These are phyloP conservation scores for Clavispora santaluciae DNA, from an alignment of 805 yeast species.

Conservation along the genomic window DNA sequence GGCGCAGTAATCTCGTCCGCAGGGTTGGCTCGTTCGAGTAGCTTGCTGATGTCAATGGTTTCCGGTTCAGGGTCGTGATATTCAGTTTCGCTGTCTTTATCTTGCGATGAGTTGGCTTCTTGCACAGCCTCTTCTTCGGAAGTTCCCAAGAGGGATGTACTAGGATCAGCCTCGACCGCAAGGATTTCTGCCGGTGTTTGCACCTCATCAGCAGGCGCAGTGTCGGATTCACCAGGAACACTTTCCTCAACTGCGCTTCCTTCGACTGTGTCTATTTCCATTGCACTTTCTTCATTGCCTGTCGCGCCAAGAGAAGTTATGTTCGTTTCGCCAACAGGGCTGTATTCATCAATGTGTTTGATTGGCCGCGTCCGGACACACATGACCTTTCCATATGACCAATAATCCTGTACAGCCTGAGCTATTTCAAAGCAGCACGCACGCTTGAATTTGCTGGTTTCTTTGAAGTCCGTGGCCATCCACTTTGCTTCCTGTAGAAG, in stretches of 20 bases:
- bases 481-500: slow-evolving; percentile 75
- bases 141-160: background rate
- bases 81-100: background rate
- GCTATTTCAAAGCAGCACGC: slow-evolving; percentile 70
- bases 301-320: no score
- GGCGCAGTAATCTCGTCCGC: slow-evolving; percentile 24
- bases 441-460: slow-evolving; percentile 61
- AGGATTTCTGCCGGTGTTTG: background rate
- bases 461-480: slow-evolving; percentile 76
- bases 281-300: no score
- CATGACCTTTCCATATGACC: slow-evolving; percentile 65
- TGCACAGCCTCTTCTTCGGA: background rate
- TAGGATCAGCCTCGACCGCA: no score
- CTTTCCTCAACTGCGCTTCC: slow-evolving; percentile 1
- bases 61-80: slow-evolving; percentile 3
- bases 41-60: slow-evolving; percentile 35
- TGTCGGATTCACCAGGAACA: background rate
- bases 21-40: slow-evolving; percentile 25
- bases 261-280: background rate
- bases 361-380: slow-evolving; percentile 56
- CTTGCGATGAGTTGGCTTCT: background rate
- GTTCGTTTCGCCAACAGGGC: background rate
- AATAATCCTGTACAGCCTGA: slow-evolving; percentile 68
- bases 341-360: background rate
- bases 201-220: background rate